Percentiles rank a stretch among this genome's conserved stretches.
phyloP scores from a whole-genome alignment of 139 green algal genomes.

The Mychonastes homosphaera region DNA sequence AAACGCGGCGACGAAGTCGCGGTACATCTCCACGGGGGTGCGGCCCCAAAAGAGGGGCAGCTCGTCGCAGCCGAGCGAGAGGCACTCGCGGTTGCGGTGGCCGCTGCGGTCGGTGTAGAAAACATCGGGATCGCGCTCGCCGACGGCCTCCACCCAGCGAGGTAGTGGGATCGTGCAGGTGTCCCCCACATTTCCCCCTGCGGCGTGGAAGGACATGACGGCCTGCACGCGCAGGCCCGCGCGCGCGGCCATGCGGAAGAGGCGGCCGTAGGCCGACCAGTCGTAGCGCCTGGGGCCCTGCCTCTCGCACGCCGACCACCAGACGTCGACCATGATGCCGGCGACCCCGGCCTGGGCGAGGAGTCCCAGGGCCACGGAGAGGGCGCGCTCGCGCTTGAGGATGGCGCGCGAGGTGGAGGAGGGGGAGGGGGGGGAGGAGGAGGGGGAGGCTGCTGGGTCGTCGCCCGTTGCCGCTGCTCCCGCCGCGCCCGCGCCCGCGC shows the following conservation, averaged over 20 bases:
- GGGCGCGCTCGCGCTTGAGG: constrained; percentile 69
- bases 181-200: constrained; percentile 83
- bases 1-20: constrained; percentile 91
- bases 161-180: constrained; percentile 88
- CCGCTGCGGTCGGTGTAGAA: constrained; percentile 84
- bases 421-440: background rate
- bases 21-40: constrained; percentile 85
- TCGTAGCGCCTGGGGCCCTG: constrained; percentile 64
- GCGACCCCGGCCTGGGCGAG: constrained; percentile 77
- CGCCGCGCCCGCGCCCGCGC: too few species aligned
- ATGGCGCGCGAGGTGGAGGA: constrained; percentile 17
- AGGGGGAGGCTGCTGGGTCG: background rate
- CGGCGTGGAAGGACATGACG: constrained; percentile 88
- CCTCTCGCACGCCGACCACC: constrained; percentile 81
- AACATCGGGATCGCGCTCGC: constrained; percentile 81
- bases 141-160: constrained; percentile 86
- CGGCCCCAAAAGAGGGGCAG: constrained; percentile 69
- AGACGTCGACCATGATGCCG: constrained; percentile 89
- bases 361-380: constrained; percentile 71
- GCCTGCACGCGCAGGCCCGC: constrained; percentile 62
- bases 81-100: constrained; percentile 77
- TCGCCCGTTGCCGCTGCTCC: background rate
- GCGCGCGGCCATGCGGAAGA: constrained; percentile 42
- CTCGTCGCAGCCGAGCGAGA: constrained; percentile 85
- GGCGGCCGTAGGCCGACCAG: constrained; percentile 68